phyloP scores from a whole-genome alignment of 1,284 basidiomycete species.

The Chondrostereum purpureum region DNA sequence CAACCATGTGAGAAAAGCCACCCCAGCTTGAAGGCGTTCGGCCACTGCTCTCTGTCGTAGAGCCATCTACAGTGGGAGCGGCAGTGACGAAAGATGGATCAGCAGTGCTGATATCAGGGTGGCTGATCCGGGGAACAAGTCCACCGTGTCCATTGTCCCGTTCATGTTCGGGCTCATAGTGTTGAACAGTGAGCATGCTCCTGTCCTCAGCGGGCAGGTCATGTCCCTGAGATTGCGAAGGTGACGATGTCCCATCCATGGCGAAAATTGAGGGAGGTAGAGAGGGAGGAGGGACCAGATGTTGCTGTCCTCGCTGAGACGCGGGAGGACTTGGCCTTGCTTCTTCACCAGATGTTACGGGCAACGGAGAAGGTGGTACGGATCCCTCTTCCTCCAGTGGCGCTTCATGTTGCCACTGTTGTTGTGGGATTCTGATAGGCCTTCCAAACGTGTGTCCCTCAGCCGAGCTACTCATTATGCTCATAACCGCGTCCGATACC shows the following conservation, averaged over 20 bases:
- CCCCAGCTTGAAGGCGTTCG: slow-evolving; percentile 31
- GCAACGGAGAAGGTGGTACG: slow-evolving; percentile 3
- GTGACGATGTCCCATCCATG: slow-evolving; percentile 2
- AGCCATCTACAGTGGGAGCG: slow-evolving; percentile 47
- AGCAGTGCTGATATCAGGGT: slow-evolving; percentile 60
- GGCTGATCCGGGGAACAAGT: slow-evolving; percentile 27
- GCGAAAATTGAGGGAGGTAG: not conserved
- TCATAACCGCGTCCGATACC: slow-evolving; percentile 33
- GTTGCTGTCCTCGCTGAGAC: not conserved
- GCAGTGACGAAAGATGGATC: slow-evolving; percentile 60
- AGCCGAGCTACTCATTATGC: slow-evolving; percentile 37
- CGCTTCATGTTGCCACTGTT: slow-evolving; percentile 25
- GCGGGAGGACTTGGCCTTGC: not conserved
- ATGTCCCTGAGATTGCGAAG: slow-evolving; percentile 1
- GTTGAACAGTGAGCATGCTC: slow-evolving; percentile 4
- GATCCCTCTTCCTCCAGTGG: slow-evolving; percentile 12
- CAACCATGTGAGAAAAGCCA: slow-evolving; percentile 32
- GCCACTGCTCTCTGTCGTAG: slow-evolving; percentile 34
- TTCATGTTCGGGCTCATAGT: slow-evolving; percentile 3
- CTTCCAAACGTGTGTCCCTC: slow-evolving; percentile 71
- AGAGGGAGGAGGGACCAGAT: not conserved
- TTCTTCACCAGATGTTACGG: not conserved
- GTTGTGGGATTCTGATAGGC: slow-evolving; percentile 27
- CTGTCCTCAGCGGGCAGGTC: no score
- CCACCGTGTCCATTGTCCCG: slow-evolving; percentile 9